Conservation (phyloP, 2,329 filamentous ascomycete genomes). For the Harringtonia lauricola region DNA sequence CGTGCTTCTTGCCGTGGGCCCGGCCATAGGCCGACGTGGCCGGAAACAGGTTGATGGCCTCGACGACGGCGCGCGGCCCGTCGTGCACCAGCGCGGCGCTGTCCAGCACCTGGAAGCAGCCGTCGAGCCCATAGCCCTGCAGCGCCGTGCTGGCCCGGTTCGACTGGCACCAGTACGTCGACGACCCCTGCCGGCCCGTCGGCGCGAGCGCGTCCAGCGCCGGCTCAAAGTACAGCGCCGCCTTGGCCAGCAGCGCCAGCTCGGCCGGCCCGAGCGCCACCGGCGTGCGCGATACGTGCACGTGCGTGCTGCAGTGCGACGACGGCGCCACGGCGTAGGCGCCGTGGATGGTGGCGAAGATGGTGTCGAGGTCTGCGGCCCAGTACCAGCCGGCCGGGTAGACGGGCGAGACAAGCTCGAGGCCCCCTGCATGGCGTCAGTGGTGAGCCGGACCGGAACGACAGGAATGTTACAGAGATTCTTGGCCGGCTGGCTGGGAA, state of each 20-base stretch:
- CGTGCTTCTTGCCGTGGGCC: conserved; percentile 18
- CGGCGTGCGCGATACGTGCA: conserved; percentile 21
- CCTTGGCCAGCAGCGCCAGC: conserved; percentile 19
- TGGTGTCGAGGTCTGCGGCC: conserved; percentile 17
- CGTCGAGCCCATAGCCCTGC: conserved; percentile 6
- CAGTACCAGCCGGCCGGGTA: conserved; percentile 18
- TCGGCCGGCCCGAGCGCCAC: conserved; percentile 13
- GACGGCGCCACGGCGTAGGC: conserved; percentile 16
- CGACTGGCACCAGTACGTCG: conserved; percentile 24
- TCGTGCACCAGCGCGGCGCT: conserved; percentile 2
- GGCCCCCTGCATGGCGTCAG: conserved; percentile 3
- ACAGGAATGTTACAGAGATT: conserved; percentile 16
- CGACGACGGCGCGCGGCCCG: conserved; percentile 5
- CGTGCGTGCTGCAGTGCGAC: conserved; percentile 24
- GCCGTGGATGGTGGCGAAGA: conserved; percentile 19
- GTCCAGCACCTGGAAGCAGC: conserved; percentile 18
- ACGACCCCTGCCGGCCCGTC: conserved; percentile 11
- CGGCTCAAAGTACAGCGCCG: conserved; percentile 22
- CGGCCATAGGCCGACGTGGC: conserved; percentile 19
- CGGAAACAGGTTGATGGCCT: conserved; percentile 22
- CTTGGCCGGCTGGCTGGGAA: conserved; percentile 20
- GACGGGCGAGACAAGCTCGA: conserved; percentile 22
- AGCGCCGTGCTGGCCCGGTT: conserved; percentile 20
- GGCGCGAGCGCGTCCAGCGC: conserved; percentile 22
- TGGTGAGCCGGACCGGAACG: not conserved